phyloP scores from a whole-genome alignment of 1,139 yeast genomes.

The Tardiomyces digboiensis region DNA sequence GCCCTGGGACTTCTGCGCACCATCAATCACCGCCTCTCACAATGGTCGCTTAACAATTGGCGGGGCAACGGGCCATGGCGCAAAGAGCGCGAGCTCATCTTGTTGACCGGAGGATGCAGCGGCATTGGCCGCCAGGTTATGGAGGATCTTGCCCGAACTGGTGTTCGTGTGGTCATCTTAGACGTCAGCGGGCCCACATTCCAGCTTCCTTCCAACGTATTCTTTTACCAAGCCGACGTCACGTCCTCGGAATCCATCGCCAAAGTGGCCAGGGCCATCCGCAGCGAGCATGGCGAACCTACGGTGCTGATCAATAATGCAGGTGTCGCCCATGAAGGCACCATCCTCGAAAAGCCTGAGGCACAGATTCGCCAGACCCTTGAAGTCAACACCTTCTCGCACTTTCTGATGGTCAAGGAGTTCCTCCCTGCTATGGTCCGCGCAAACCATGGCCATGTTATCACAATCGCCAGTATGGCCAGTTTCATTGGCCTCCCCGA shows the following conservation, averaged over 20 bases:
- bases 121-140: background rate
- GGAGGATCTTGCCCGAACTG: background rate
- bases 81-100: background rate
- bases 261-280: constrained; percentile 29
- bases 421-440: constrained; percentile 57
- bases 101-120: background rate
- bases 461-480: constrained; percentile 61
- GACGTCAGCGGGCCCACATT: background rate
- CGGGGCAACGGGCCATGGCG: no score
- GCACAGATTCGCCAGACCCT: constrained; percentile 48
- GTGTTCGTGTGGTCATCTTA: background rate
- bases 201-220: background rate
- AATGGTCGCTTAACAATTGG: no score
- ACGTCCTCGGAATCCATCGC: constrained; percentile 29
- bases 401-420: constrained; percentile 52
- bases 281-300: constrained; percentile 38
- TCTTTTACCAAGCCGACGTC: constrained; percentile 21
- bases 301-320: constrained; percentile 64
- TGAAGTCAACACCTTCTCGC: constrained; percentile 49
- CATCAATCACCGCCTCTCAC: no score
- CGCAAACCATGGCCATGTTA: constrained; percentile 50
- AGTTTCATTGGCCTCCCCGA: constrained; percentile 71
- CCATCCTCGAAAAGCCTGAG: constrained; percentile 39
- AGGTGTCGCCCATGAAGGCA: constrained; percentile 51
- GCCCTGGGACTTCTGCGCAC: no score